Conservation (phyloP, 202 grass and related monocot genomes). For the Tripidium arundinaceum region DNA sequence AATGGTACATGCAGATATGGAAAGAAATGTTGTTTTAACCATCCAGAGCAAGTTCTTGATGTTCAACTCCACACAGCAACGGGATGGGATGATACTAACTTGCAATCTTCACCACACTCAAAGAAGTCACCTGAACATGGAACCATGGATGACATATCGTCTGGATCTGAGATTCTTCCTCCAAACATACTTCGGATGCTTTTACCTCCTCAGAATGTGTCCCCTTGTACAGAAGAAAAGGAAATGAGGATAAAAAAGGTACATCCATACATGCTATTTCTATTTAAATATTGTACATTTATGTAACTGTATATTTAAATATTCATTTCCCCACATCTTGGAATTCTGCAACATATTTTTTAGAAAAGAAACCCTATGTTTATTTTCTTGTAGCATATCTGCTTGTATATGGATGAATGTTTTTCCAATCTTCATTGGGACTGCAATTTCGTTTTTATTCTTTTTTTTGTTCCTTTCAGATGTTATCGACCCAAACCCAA, state of each 20-base stretch:
- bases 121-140: conserved; percentile 19
- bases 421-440: background rate
- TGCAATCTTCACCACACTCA: conserved; percentile 7
- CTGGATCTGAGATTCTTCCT: conserved; percentile 26
- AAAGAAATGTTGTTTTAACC: conserved; percentile 45
- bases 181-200: conserved; percentile 46
- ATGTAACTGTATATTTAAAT: background rate
- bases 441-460: background rate
- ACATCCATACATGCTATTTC: background rate
- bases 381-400: background rate
- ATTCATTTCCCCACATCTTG: background rate
- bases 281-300: background rate
- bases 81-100: conserved; percentile 38
- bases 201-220: conserved; percentile 41
- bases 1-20: conserved; percentile 47
- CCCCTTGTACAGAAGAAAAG: conserved; percentile 33
- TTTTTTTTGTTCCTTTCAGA: background rate
- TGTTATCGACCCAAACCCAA: background rate
- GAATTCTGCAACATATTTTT: background rate
- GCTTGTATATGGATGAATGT: background rate
- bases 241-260: conserved; percentile 36
- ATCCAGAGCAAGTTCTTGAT: conserved; percentile 46
- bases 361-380: background rate
- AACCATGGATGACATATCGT: conserved; percentile 13
- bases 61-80: conserved; percentile 25